Conservation (phyloP, 495 filamentous ascomycete species). For the Trichoderma virens region DNA sequence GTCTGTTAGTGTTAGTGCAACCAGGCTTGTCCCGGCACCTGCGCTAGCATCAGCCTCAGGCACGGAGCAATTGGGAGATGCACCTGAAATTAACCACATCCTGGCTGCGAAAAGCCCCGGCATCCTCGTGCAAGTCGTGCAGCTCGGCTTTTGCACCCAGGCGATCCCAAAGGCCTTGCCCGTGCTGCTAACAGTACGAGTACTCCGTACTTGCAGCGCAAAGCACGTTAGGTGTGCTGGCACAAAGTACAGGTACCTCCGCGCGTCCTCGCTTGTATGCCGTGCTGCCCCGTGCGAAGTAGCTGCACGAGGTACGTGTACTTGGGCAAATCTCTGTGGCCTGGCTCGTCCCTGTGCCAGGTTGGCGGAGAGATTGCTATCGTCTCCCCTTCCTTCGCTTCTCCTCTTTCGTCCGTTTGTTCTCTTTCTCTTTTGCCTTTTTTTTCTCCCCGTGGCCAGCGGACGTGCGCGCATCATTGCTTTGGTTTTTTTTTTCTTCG, state of each 20-base stretch:
- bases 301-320: not conserved
- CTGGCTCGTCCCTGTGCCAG: conserved; percentile 1
- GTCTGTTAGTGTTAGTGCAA: not conserved
- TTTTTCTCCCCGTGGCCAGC: conserved; percentile 3
- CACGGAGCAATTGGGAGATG: not conserved
- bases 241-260: not conserved
- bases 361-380: conserved; percentile 10
- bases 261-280: not conserved
- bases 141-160: conserved; percentile 4
- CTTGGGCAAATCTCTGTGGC: conserved; percentile 2
- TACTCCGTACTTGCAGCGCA: not conserved
- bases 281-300: not conserved
- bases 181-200: too few species aligned
- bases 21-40: not conserved
- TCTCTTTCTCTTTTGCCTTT: conserved; percentile 11
- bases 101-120: conserved; percentile 3
- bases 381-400: conserved; percentile 8
- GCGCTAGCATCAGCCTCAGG: not conserved
- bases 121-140: not conserved
- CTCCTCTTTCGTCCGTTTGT: conserved; percentile 2
- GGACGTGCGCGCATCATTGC: not conserved
- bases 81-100: conserved; percentile 1
- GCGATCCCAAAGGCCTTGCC: not conserved
- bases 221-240: too few species aligned
- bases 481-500: conserved; percentile 1